Base-by-base conservation (phyloP, 352 stramenopile species). In the Globisporangium takayamanum region DNA sequence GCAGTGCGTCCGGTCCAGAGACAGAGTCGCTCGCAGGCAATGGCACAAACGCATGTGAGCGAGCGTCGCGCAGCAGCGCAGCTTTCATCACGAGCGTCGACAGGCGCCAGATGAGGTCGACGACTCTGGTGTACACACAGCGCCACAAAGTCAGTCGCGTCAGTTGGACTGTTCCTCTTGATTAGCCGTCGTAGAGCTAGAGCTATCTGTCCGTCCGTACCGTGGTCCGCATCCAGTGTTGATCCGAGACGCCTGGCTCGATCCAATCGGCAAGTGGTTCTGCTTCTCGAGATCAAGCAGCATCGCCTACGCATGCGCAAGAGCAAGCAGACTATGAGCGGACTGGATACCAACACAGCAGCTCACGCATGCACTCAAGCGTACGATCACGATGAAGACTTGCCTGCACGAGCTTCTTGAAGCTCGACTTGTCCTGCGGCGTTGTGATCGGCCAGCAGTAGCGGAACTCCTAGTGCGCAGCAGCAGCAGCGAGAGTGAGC, bases 391-490 rank as follows among this genome's bases (percentile, higher is more conserved):
- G 4, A 12, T 25, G 2, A 45, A 8, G 11, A 53, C 30, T 14
- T 18, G 84, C 77, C 65, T 87, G 74, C 3, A 78, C 72, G n/a
- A 80, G 64, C 14, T 76, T 63, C 64, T 88, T 84, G 57, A 86
- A 84, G 41, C 68, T 82, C 51, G 60, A 70, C 59, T 86, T 86
- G 61, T 84, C 75, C 48, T 85, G 78, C 10, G 76, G 71, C 5
- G 70, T 84, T 33, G 76, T 59, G 45, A 80, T 63, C 26, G 76
- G 72, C 76, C 76, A 87, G 54, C 72, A 87, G 48, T 75, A 84
- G 26, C 68, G 66, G 42, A 87, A 59, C 57, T 84, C 73, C 73
- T 85, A 18, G 6, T 18, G 20, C 20, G 0, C 18, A 47, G 25
- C 16, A 14, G 39, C 5, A 22, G 3, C 33, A 12, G 2, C 8